Conservation (phyloP, 129 eudicot genomes). For the Saussurea involucrata region DNA sequence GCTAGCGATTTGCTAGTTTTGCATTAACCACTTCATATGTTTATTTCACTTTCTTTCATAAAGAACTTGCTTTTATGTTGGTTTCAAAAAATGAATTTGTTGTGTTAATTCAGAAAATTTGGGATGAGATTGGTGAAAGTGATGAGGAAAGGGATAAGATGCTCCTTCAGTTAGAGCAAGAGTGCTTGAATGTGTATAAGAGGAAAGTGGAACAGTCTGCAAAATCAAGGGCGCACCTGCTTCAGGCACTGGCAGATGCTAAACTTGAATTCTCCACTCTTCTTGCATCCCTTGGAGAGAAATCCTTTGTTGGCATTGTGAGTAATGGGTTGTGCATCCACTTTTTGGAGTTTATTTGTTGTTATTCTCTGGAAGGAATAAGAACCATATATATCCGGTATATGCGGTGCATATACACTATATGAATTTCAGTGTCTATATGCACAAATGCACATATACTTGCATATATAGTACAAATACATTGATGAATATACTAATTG, state of each 20-base stretch:
- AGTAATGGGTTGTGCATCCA: conserved; percentile 22
- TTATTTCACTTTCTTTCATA: neutral
- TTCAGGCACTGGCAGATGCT: conserved; percentile 81
- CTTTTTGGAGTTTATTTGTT: neutral
- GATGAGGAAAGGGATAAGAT: conserved; percentile 88
- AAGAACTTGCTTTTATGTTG: neutral
- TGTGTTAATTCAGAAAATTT: conserved; percentile 64
- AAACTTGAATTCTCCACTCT: conserved; percentile 74
- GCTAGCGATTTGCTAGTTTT: neutral
- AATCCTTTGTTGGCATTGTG: conserved; percentile 52
- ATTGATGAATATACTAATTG: neutral
- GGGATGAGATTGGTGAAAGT: conserved; percentile 98
- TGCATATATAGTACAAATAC: neutral
- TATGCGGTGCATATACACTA: no score
- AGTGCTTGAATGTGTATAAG: conserved; percentile 88
- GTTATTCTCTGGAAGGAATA: neutral
- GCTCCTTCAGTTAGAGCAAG: conserved; percentile 94
- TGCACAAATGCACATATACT: neutral
- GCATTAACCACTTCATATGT: neutral
- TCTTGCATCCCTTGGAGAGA: conserved; percentile 81
- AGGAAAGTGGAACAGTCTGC: conserved; percentile 90
- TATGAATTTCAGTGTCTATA: no score
- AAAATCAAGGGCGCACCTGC: conserved; percentile 74
- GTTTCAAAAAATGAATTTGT: neutral
- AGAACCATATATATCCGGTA: neutral